Conservation (phyloP, 2,329 filamentous ascomycete species). For the Aspergillus sp. region DNA sequence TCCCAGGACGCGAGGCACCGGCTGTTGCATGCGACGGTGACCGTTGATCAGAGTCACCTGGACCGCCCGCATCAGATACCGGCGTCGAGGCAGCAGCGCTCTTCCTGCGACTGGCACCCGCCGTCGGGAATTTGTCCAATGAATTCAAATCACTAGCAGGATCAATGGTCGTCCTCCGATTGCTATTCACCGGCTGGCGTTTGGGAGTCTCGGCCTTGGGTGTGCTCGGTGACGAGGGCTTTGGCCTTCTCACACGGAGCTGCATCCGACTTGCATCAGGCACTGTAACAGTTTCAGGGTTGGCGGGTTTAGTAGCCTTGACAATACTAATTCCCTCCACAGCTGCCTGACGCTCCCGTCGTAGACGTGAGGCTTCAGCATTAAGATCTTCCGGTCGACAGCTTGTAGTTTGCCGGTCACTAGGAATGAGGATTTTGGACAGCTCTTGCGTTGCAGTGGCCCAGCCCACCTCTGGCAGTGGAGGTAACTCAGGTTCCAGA, state of each 20-base stretch:
- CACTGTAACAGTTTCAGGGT: constrained; percentile 14
- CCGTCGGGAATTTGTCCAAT: constrained; percentile 15
- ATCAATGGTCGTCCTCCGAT: constrained; percentile 56
- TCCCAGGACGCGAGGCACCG: constrained; percentile 10
- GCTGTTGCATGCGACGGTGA: constrained; percentile 8
- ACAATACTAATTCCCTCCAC: constrained; percentile 33
- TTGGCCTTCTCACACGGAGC: constrained; percentile 60
- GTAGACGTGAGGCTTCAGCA: constrained; percentile 54
- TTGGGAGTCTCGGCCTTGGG: constrained; percentile 46
- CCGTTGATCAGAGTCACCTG: constrained; percentile 2
- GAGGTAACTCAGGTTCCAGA: constrained; percentile 45
- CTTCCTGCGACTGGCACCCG: constrained; percentile 20
- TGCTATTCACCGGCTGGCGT: constrained; percentile 40
- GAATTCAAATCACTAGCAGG: constrained; percentile 41
- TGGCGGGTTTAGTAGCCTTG: not conserved
- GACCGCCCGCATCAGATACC: constrained; percentile 6
- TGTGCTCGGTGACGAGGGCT: constrained; percentile 38
- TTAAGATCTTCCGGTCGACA: constrained; percentile 71
- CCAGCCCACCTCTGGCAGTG: constrained; percentile 79
- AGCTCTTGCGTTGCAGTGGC: constrained; percentile 73
- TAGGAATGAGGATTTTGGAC: constrained; percentile 71
- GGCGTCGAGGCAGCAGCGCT: constrained; percentile 16
- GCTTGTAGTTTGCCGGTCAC: constrained; percentile 64
- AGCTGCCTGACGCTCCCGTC: constrained; percentile 57
- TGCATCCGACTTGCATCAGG: constrained; percentile 58